Evolutionary conservation across 2,329 filamentous ascomycete genomes (phyloP), one percentile per base, ranked within the genome.

Genomic region (Fusarium buharicum): DNA sequence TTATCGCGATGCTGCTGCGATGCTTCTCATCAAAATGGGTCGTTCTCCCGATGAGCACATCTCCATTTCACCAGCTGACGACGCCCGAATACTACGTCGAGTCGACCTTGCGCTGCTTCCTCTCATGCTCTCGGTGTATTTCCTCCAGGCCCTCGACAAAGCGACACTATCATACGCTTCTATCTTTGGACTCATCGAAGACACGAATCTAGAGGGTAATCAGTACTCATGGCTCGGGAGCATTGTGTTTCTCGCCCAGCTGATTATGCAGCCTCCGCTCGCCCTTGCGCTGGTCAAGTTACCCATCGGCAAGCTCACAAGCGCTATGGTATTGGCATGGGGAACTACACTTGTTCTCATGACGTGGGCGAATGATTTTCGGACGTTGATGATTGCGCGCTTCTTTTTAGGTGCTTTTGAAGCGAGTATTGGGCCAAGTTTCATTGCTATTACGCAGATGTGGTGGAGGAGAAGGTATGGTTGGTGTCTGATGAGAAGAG

Each of bases 81-180:
- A 77, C 38, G 67, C 69, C 4, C 72, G 75, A 30, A 70, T 77
- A 41, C 71, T 78, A 9, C 70, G 76, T 6, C 72, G 71, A 33
- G 80, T 80, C 57, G 79, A 81, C 66, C 52, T 73, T 22, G 75
- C 75, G 9, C 72, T 81, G 20, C 72, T 80, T 8, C 73, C 76
- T 1, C 70, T 81, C 46, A 82, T 89, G 54, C 76, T 88, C 11
- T 78, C 79, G 7, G 84, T 87, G 17, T 89, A 89, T 73, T 88
- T 86, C 67, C 78, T 89, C 0, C 86, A 89, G 62, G 82, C 81
- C 11, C 77, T 88, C 6, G 86, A 89, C 75, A 89, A 89, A 72
- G 82, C 85, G 0, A 86, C 84, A 0, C 76, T 89, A 75, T 76
- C 74, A 2, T 89, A 88, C 66, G 84, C 84, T 3, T 87, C 86